Base-by-base conservation (phyloP, 1,284 basidiomycete species). In the Irpex sp. region DNA sequence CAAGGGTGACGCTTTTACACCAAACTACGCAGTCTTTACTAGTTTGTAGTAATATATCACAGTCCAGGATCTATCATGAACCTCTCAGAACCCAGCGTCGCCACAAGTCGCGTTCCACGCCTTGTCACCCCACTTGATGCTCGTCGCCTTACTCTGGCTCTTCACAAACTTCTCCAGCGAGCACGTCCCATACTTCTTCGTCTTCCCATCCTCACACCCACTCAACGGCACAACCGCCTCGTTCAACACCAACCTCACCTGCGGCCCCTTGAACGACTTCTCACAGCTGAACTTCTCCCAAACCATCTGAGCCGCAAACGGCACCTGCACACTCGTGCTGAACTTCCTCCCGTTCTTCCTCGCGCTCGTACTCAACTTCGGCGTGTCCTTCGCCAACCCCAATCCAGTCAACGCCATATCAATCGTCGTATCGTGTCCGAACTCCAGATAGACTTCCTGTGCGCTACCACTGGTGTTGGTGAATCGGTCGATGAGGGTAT, bases 401-500 rank as follows among this genome's bases (percentile, higher is more conserved):
- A 80, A 72, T 3, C 77, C 75, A 42, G 79, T 77, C 48, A 82
- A 66, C 33, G 75, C 75, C 36, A 78, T 59, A 63, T 81, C 77
- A 64, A 82, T 76, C n/a, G 76, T 80, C 5, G 75, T 79, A 61
- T 82, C 79, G 64, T 82, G 80, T 2, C 76, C 79, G 65, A 81
- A 82, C 67, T 82, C 78, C 57, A 83, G 69, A 68, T 76, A 77
- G 14, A 78, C 67, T 28, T 70, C 58, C 57, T 72, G 61, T 14
- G 75, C 74, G 56, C 71, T 67, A 45, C 68, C 72, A 12, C 73
- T 74, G 19, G 69, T 58, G 64, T 79, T 78, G 19, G 75, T 73
- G 60, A 80, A 73, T n/a, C 78, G 73, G 35, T 79, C 73, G n/a
- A 80, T 72, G 45, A 82, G 74, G 65, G 75, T 77, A 61, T 75